A percentile compares a stretch with the other conserved stretches of the same genome.
Conservation (phyloP, 2,329 filamentous ascomycete genomes). For the Graphilbum fragrans region DNA sequence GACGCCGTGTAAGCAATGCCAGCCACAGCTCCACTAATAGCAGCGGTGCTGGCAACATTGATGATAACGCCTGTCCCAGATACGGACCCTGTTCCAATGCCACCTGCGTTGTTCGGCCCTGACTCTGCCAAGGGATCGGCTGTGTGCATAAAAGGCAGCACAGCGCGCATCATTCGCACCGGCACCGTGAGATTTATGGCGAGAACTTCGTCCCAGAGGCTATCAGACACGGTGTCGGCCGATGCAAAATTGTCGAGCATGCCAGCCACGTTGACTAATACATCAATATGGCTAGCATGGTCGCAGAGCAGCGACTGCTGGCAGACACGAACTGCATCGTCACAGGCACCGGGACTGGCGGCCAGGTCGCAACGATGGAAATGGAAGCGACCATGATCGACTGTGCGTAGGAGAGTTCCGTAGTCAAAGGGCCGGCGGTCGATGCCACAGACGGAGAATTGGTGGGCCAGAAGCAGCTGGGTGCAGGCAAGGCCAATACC, state of each 20-base stretch:
- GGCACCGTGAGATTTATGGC: constrained; percentile 37
- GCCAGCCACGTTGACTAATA: constrained; percentile 43
- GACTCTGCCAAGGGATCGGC: constrained; percentile 17
- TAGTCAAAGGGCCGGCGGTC: constrained; percentile 18
- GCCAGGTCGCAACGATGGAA: constrained; percentile 21
- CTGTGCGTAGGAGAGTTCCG: constrained; percentile 8
- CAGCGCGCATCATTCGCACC: constrained; percentile 36
- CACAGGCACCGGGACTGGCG: constrained; percentile 14
- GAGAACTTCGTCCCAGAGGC: constrained; percentile 11
- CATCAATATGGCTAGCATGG: constrained; percentile 32
- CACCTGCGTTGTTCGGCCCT: too few relatives aligned
- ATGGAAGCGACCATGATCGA: constrained; percentile 24
- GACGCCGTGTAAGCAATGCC: constrained; percentile 20
- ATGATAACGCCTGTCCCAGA: constrained; percentile 28
- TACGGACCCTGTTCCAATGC: too few relatives aligned
- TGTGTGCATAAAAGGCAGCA: constrained; percentile 28
- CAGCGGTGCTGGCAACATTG: constrained; percentile 32
- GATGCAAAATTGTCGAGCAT: constrained; percentile 33
- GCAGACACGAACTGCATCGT: constrained; percentile 20
- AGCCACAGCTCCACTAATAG: constrained; percentile 24
- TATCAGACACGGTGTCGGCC: constrained; percentile 23
- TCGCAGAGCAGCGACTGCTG: constrained; percentile 14
- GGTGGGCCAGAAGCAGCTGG: constrained; percentile 25
- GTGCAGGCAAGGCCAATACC: constrained; percentile 36
- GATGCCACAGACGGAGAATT: constrained; percentile 10